Base-by-base conservation (phyloP, 2,329 filamentous ascomycete species). In the Pyricularia sp. region DNA sequence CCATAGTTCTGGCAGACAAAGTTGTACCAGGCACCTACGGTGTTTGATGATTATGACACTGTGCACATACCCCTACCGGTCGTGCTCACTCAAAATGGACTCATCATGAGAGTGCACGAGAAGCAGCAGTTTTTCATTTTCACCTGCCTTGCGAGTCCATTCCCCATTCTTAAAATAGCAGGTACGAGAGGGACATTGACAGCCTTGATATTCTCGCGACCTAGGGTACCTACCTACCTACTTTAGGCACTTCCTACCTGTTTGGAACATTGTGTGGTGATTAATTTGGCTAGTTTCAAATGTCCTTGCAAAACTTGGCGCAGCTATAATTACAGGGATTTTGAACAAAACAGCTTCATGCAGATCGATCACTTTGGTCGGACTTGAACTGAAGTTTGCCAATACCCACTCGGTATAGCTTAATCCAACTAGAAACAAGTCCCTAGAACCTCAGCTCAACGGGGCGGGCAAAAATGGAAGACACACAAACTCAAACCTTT, bases 401-500 rank as follows among this genome's bases (percentile, higher is more conserved):
- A 2, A n/a, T 23, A 1, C 42, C 17, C 42, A 55, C 25, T 61
- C 23, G n/a, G 58, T 26, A 61, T 17, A 61, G n/a, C n/a, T 1
- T 28, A 9, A 26, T 26, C 10, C 23, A 61, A 25, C 23, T 61
- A 28, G 23, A 3, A 61, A 25, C 58, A 61, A 61, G 10, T 25
- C 33, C 33, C 12, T 17, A 42, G 11, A 61, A 61, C 12, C 23
- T 26, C 10, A 10, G 3, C 23, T 26, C 23, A 25, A 26, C 23
- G 58, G 11, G 10, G 25, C 23, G 23, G 11, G 23, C 23, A 59
- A 61, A 59, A 61, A 61, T 61, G 58, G n/a, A 28, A 25, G 58
- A 61, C 25, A 14, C 58, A 11, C 58, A 61, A 61, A 61, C 58
- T 70, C 72, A 75, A 26, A 73, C 75, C 7, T 75, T 79, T 28